Evolutionary conservation across 1,284 basidiomycete species (phyloP).

Genomic region (Pseudomicrostroma phylloplanum): DNA sequence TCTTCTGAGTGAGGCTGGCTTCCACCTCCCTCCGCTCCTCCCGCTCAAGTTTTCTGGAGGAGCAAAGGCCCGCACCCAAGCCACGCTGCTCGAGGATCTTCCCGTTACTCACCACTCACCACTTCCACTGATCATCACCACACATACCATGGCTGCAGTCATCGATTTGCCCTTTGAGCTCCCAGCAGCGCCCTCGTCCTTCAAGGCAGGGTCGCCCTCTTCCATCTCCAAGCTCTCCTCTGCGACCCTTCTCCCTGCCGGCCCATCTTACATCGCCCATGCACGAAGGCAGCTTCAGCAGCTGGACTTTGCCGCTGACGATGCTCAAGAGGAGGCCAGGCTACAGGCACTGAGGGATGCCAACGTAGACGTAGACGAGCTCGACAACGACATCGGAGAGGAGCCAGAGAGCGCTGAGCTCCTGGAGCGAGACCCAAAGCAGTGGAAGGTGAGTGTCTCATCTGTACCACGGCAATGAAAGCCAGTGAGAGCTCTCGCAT

Average conservation of each 20-base stretch:
- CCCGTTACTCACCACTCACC: not conserved
- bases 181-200: conserved; percentile 36
- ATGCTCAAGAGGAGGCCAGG: conserved; percentile 35
- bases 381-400: conserved; percentile 78
- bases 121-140: not conserved
- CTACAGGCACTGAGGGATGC: conserved; percentile 53
- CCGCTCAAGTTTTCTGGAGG: no score
- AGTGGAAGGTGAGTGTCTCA: conserved; percentile 74
- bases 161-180: conserved; percentile 43
- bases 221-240: conserved; percentile 32
- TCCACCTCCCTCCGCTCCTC: no score
- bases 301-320: conserved; percentile 42
- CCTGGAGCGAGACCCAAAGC: conserved; percentile 79
- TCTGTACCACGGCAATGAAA: not conserved
- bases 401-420: conserved; percentile 75
- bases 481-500: no score
- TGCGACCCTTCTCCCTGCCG: conserved; percentile 36
- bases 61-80: no score
- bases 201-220: conserved; percentile 28
- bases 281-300: conserved; percentile 40
- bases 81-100: not conserved
- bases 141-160: conserved; percentile 35
- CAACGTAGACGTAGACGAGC: conserved; percentile 65
- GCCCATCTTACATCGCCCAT: conserved; percentile 43
- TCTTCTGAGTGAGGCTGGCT: no score